Evolutionary conservation across 495 filamentous ascomycete species (phyloP), one percentile per base, ranked within the genome.

Genomic region (Aspergillus olivimuriae): DNA sequence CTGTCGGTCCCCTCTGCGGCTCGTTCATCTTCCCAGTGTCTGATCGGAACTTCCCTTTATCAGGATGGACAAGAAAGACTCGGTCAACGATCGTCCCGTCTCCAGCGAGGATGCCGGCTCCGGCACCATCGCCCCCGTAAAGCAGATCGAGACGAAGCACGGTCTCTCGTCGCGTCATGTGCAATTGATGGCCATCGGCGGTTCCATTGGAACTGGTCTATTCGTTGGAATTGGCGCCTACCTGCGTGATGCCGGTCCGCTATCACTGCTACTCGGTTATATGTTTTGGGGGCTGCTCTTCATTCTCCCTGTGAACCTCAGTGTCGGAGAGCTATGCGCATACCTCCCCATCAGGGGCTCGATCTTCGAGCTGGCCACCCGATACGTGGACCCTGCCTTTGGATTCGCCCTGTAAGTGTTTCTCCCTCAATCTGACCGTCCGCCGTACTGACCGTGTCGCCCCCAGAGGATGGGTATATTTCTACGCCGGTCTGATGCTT

Each of bases 161-260:
- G 76, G 73, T 45, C 65, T 85, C n/a, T 74, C 75, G 18, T 74
- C 77, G 4, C 69, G 82, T 19, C 82, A 86, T 65, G 57, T 85
- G 3, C 74, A 75, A 56, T 75, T 86, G 75, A 84, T 86, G 73
- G 82, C 81, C 2, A 72, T 84, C 19, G 84, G 86, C 46, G 84
- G 83, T 12, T 84, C 84, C 1, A 82, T 89, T 53, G 84, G 84
- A 18, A 89, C 84, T 1, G 84, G 84, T 35, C 68, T 89, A 21
- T 89, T 89, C 65, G 65, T 89, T 15, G 83, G 86, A 33, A 86
- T 80, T 39, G 84, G 85, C 15, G 68, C 67, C 20, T 83, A 82
- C n/a, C 71, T 89, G 36, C 70, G 73, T 11, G 76, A 73, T 44
- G 69, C 81, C 20, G 83, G 84, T 10, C 85, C 84, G 12, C 65